A percentile compares a stretch with the other conserved stretches of the same genome.
These are phyloP conservation scores for Solanum hybrid DNA, from an alignment of 305 asterid genomes.

Conservation along the genomic window DNA sequence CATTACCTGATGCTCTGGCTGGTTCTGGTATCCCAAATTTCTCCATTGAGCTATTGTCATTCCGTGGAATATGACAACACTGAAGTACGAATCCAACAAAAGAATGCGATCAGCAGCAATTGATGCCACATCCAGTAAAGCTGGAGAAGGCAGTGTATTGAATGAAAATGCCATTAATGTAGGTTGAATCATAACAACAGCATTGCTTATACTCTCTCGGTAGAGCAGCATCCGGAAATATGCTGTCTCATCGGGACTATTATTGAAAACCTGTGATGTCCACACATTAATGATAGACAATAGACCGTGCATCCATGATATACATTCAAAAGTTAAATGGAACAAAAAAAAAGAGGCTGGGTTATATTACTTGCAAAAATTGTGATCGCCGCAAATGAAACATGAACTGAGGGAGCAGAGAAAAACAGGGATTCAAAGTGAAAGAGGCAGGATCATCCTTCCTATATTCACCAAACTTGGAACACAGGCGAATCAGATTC, in stretches of 20 bases:
- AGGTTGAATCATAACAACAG: slow-evolving; percentile 98
- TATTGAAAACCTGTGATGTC: slow-evolving; percentile 67
- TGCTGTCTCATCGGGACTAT: slow-evolving; percentile 98
- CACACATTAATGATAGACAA: neutral
- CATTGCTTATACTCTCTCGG: slow-evolving; percentile 85
- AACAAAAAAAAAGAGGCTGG: neutral
- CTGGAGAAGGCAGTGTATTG: slow-evolving; percentile 83
- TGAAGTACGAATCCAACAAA: slow-evolving; percentile 84
- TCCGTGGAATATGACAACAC: slow-evolving; percentile 95
- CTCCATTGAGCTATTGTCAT: slow-evolving; percentile 99
- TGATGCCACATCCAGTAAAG: slow-evolving; percentile 83
- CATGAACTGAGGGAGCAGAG: slow-evolving; percentile 93
- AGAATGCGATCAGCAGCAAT: slow-evolving; percentile 92
- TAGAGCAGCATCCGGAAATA: slow-evolving; percentile 92
- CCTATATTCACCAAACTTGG: slow-evolving; percentile 94
- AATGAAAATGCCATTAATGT: slow-evolving; percentile 80
- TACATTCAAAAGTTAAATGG: neutral
- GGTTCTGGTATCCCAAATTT: slow-evolving; percentile 92
- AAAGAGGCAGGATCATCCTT: slow-evolving; percentile 90
- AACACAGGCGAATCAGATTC: slow-evolving; percentile 79
- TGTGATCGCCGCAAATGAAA: slow-evolving; percentile 95
- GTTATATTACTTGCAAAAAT: slow-evolving; percentile 68
- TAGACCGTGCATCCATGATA: neutral
- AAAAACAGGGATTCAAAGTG: slow-evolving; percentile 65
- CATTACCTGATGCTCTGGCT: slow-evolving; percentile 72